Percentiles rank a stretch among this genome's conserved stretches.
Evolutionary conservation across 2,329 filamentous ascomycete genomes (phyloP).

Genomic region (Cercospora janseana): DNA sequence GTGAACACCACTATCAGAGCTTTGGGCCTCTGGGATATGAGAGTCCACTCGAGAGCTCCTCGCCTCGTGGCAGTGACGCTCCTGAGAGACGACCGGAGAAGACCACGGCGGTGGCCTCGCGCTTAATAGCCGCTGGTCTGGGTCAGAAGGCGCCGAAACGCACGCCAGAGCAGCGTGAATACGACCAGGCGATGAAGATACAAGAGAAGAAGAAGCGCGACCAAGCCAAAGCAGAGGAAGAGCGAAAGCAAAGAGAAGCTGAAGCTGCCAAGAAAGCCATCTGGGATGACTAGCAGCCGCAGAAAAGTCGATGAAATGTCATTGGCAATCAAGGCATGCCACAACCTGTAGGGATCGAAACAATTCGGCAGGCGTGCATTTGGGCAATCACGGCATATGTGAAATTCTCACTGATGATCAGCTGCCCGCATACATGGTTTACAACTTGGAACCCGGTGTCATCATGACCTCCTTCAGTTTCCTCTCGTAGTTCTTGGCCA

Average conservation of each 20-base stretch:
- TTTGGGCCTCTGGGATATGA: conserved; percentile 22
- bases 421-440: background rate
- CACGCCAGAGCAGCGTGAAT: conserved; percentile 85
- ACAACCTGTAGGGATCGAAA: too few relatives aligned
- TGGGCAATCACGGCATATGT: background rate
- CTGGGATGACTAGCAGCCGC: conserved; percentile 71
- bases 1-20: conserved; percentile 25
- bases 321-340: too few relatives aligned
- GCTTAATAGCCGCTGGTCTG: conserved; percentile 85
- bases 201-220: conserved; percentile 78
- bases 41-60: background rate
- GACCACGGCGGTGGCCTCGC: conserved; percentile 83
- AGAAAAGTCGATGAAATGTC: too few relatives aligned
- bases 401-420: background rate
- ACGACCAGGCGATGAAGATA: conserved; percentile 77
- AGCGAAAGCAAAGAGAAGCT: conserved; percentile 59
- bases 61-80: background rate
- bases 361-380: too few relatives aligned
- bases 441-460: conserved; percentile 21
- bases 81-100: conserved; percentile 66
- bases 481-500: conserved; percentile 66
- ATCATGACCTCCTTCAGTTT: conserved; percentile 56
- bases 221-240: conserved; percentile 66
- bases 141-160: conserved; percentile 76
- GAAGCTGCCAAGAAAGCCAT: conserved; percentile 78